phyloP scores from a whole-genome alignment of 1,284 basidiomycete genomes.

The Pterulicium gracile region DNA sequence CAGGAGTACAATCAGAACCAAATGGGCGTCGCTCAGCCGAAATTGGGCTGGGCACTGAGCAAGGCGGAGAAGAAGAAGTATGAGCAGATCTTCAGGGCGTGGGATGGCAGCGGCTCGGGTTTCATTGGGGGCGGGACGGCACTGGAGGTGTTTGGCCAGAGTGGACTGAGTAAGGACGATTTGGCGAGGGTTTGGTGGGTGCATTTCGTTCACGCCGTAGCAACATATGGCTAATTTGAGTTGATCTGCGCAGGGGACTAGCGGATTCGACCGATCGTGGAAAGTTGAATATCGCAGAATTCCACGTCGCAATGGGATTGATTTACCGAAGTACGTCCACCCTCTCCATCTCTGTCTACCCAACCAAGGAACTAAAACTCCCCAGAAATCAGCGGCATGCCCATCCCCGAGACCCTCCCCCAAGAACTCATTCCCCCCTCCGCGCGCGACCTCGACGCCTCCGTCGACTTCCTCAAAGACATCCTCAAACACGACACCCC shows the following conservation, averaged over 20 bases:
- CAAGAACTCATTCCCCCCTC: conserved; percentile 90
- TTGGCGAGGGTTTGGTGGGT: conserved; percentile 90
- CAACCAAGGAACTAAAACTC: conserved; percentile 3
- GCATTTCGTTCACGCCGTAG: not conserved
- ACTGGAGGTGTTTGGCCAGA: conserved; percentile 91
- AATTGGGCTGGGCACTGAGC: conserved; percentile 82
- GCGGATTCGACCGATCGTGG: conserved; percentile 88
- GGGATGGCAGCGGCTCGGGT: conserved; percentile 78
- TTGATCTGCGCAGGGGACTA: conserved; percentile 58
- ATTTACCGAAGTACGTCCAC: conserved; percentile 89
- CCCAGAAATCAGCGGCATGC: conserved; percentile 84
- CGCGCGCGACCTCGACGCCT: conserved; percentile 81
- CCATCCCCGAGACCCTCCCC: conserved; percentile 81
- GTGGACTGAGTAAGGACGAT: conserved; percentile 82
- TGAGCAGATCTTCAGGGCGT: conserved; percentile 93
- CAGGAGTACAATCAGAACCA: conserved; percentile 72
- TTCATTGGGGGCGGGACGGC: conserved; percentile 87
- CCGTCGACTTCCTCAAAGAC: conserved; percentile 86
- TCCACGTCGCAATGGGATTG: conserved; percentile 97
- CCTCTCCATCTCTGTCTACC: conserved; percentile 2
- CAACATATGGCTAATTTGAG: too few relatives aligned
- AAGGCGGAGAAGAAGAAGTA: conserved; percentile 96
- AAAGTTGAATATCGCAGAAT: conserved; percentile 91
- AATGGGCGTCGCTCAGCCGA: conserved; percentile 60
- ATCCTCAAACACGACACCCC: conserved; percentile 81